Base-by-base conservation (phyloP, 345 rosid genomes). In the Garcia nutans region DNA sequence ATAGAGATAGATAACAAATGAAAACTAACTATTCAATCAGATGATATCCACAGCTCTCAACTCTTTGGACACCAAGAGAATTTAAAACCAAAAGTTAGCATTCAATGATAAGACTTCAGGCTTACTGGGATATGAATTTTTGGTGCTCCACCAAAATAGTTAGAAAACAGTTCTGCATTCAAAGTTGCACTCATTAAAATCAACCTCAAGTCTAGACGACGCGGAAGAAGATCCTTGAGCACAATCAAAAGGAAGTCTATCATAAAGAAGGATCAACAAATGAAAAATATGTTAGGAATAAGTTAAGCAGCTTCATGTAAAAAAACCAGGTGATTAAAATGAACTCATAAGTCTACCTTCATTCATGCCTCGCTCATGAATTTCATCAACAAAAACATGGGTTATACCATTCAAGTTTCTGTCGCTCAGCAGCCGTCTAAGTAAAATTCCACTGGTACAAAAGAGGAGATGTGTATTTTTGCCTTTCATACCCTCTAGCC, bases 311-410 rank as follows among this genome's bases (percentile, higher is more conserved):
- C 41, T 71, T 68, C 65, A 28, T 54, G 50, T 33, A 61, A 71
- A 56, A 23, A 5, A 65, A 63, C 8, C 10, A 44, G 41, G 70
- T 59, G 37, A 37, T 20, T 47, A 74, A 61, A 52, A 6, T 10
- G 47, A 63, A 52, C 58, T 61, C 26, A 65, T 52, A 73, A 73
- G 20, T 23, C 62, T 65, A 93, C 99, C 99, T 93, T 96, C 99
- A 82, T 96, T 96, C 99, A 96, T 96, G 85, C 99, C 99, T 73
- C 99, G 84, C 81, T 96, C 99, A 76, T 96, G 99, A 86, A 96
- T 96, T 82, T 96, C 99, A 79, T 96, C 99, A 65, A 96, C 99
- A 76, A 96, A 92, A 79, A 96, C 99, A 87, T 96, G 99, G 64
- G 97, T 96, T 75, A 93, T 72, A 33, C 99, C 99, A 85, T 80